Conservation (phyloP, 2,329 filamentous ascomycete species). For the Thelonectria blattea region DNA sequence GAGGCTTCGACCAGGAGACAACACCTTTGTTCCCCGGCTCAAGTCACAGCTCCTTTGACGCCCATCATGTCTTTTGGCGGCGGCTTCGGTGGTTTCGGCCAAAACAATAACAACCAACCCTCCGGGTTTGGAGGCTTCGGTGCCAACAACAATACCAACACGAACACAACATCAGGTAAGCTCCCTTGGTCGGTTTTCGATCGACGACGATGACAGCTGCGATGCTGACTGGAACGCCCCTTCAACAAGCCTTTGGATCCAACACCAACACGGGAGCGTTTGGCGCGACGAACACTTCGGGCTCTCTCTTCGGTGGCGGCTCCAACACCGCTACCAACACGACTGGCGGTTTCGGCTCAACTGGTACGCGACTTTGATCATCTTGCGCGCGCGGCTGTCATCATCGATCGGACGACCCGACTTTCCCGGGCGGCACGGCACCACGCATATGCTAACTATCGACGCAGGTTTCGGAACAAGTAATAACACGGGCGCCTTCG, state of each 20-base stretch:
- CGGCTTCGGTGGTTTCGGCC: constrained; percentile 62
- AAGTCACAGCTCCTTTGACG: constrained; percentile 26
- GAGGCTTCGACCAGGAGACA: constrained; percentile 22
- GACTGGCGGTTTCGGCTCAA: constrained; percentile 44
- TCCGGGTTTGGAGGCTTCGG: constrained; percentile 65
- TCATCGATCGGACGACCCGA: constrained; percentile 24
- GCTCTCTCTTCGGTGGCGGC: constrained; percentile 53
- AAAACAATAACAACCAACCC: constrained; percentile 54
- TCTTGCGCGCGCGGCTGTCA: constrained; percentile 25
- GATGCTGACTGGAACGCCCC: constrained; percentile 37
- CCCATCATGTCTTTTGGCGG: constrained; percentile 62
- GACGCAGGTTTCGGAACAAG: constrained; percentile 46
- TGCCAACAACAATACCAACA: constrained; percentile 46
- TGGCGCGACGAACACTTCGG: constrained; percentile 47
- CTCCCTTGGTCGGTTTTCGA: constrained; percentile 31
- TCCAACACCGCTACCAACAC: constrained; percentile 38
- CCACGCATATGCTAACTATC: constrained; percentile 29
- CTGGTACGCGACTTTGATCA: constrained; percentile 39
- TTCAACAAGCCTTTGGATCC: constrained; percentile 42
- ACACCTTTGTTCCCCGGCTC: constrained; percentile 28
- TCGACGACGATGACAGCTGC: constrained; percentile 24
- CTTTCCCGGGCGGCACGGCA: constrained; percentile 9
- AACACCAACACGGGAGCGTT: constrained; percentile 47
- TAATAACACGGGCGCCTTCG: constrained; percentile 46
- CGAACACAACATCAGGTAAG: constrained; percentile 58